Evolutionary conservation across 768 basidiomycete species (phyloP), one percentile per base, ranked within the genome.

Genomic region (Amanita jacksonii): DNA sequence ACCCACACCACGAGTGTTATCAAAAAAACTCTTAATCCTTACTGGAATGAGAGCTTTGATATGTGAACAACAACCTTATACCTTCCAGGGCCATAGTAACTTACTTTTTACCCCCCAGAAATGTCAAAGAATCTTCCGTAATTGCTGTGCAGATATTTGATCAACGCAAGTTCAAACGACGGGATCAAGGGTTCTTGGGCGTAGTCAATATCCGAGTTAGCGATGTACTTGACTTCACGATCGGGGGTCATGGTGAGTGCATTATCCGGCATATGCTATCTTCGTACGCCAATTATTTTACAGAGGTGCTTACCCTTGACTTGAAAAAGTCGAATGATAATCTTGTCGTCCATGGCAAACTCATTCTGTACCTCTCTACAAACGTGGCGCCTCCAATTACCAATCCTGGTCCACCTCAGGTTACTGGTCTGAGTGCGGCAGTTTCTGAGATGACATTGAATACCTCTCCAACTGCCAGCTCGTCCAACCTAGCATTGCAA

Each of bases 271-370:
- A 33, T 15, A 9, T 38, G 46, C 23, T 45, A 22, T 48, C 13
- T 52, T 25, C 19, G 55, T 24, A 45, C 18, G 33, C 36, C 12
- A 12, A 28, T 42, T 35, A 43, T 40, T 35, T 34, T 39, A 32
- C 58, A 92, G 96, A 98, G 71, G 96, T 96, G 82, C 76, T 98
- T 39, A 97, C 94, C 1, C 62, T 93, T 52, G 96, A 98, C 58
- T 69, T 99, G 55, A 96, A 97, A 70, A 94, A 94, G 65, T 97
- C 93, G n/a, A 96, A 94, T 54, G 96, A 99, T 63, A 93, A 96
- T 59, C 78, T 96, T 20, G 87, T 92, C 38, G 96, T 99, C 3
- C 92, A 98, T 57, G 96, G 96, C 37, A 97, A 97, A 66, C 77
- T 99, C 52, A 93, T 97, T 61, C 78, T 98, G 52, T 92, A 94